Evolutionary conservation across 345 rosid species (phyloP).

Genomic region (Dipteronia sinensis): DNA sequence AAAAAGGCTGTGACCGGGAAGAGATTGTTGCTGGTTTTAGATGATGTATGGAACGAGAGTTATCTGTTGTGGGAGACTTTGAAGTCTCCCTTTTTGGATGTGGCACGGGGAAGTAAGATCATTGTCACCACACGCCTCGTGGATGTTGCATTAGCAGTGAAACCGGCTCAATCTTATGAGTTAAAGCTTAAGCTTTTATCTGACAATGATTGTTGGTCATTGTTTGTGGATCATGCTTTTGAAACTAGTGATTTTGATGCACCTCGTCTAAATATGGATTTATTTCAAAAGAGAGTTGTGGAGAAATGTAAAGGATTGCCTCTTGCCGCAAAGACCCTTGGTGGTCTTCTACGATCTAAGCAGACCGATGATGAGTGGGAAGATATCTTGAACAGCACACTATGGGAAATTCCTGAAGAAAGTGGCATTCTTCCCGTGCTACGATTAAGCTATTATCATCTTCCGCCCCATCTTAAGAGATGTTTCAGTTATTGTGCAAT

Average conservation of each 20-base stretch:
- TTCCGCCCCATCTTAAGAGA: too few species aligned
- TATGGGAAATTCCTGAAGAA: background rate
- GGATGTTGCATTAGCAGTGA: too few species aligned
- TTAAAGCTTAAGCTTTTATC: too few species aligned
- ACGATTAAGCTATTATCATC: too few species aligned
- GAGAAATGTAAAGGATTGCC: conserved; percentile 23
- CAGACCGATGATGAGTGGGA: background rate
- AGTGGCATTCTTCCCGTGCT: background rate
- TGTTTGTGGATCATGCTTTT: conserved; percentile 16
- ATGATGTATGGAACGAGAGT: too few species aligned
- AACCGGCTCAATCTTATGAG: background rate
- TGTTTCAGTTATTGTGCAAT: too few species aligned
- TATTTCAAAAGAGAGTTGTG: background rate
- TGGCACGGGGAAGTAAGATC: too few species aligned
- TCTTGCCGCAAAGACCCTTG: conserved; percentile 14
- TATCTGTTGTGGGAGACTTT: too few species aligned
- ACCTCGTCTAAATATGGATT: background rate
- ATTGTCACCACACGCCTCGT: too few species aligned
- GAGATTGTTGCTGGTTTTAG: too few species aligned
- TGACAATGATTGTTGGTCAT: conserved; percentile 20
- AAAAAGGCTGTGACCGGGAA: too few species aligned
- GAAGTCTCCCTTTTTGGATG: too few species aligned
- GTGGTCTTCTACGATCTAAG: background rate
- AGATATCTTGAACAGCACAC: background rate
- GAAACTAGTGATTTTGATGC: background rate